phyloP scores from a whole-genome alignment of 169 alveolate genomes.

The Theileria annulata region DNA sequence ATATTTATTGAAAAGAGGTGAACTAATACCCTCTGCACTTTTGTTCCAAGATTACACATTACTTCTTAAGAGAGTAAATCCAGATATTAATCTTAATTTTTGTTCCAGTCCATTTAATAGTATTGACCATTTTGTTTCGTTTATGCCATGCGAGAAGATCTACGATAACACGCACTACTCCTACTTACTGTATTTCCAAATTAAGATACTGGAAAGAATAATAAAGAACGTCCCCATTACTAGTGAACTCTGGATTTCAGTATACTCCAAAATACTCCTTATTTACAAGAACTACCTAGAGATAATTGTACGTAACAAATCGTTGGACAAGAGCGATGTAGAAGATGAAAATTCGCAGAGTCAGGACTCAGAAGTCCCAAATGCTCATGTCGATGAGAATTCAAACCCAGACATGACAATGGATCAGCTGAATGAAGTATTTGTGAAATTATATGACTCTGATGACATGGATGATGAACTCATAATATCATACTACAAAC shows the following conservation, averaged over 20 bases:
- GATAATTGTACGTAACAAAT: neutral
- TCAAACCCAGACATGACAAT: neutral
- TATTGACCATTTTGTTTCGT: neutral
- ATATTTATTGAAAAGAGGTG: constrained; percentile 14
- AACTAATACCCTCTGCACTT: constrained; percentile 12
- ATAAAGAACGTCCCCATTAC: constrained; percentile 5
- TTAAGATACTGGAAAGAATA: constrained; percentile 16
- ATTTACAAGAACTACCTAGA: constrained; percentile 8
- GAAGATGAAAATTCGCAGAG: neutral
- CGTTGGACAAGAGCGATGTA: neutral
- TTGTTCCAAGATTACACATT: constrained; percentile 7
- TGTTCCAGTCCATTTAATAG: neutral
- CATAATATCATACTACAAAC: constrained; percentile 13
- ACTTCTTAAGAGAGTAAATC: neutral
- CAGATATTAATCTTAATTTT: neutral
- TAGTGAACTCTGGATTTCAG: neutral
- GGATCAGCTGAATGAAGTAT: neutral
- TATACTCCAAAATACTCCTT: neutral
- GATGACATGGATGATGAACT: constrained; percentile 14
- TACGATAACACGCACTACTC: neutral
- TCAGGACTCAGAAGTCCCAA: neutral
- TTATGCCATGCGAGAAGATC: neutral
- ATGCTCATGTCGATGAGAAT: neutral
- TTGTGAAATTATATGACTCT: neutral
- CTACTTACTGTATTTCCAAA: neutral